Evolutionary conservation across 1,139 yeast species (phyloP), one percentile per base, ranked within the genome.

Genomic region (Groenewaldozyma sp.): DNA sequence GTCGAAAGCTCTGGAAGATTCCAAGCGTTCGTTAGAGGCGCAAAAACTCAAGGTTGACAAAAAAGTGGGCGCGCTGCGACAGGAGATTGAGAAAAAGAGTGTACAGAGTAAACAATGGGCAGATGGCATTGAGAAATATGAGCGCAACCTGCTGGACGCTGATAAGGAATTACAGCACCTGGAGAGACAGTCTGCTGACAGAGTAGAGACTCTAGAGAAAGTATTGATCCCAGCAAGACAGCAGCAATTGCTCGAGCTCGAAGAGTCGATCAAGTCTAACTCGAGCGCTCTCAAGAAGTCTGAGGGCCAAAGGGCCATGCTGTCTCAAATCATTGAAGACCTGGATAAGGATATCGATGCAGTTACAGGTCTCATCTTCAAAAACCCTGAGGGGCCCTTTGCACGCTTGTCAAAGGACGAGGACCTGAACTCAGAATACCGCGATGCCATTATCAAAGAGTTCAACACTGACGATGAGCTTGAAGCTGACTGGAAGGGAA

Each of bases 1-100:
- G 45, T 66, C 67, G 31, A 72, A 72, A 44, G 55, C 65, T 28
- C 53, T 74, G 17, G 81, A 75, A 43, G 66, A 62, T 35, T 51
- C 61, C 5, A 60, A 59, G 36, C 60, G 67, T n/a, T 52, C 53
- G 16, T 49, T 65, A 16, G 70, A 67, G 34, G 49, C 59, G 11
- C 60, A 62, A 35, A 53, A 56, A 27, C 36, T 54, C 6, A 61
- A 61, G 37, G 51, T 58, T 7, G 64, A 58, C 22, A 50, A 48
- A 28, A 44, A 47, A 11, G 47, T 48, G 27, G 49, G 48, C 37
- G 42, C 46, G 26, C 41, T 52, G 19, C 48, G 40, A 22, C 57
- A 54, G 6, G 55, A 51, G 29, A 40, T 49, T 13, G 47, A 46
- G 14, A 44, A 50, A 19, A 45, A 49, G 38, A 27, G 36, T n/a